A percentile compares a stretch with the other conserved stretches of the same genome.
Conservation (phyloP, 2,329 filamentous ascomycete species). For the Dryadomyces quercivorus region DNA sequence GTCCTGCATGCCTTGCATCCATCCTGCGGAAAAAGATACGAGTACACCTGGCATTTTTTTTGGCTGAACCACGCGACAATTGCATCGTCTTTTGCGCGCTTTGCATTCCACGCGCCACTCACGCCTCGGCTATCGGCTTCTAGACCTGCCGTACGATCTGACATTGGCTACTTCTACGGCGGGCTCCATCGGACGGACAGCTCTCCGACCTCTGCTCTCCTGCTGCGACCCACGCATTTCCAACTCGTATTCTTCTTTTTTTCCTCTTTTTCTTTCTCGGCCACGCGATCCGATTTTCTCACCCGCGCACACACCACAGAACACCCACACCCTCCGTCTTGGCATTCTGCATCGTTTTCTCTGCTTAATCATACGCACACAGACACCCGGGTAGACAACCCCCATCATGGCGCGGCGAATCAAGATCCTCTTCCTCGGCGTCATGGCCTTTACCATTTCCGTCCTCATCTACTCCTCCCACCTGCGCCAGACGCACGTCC, state of each 20-base stretch:
- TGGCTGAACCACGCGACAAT: too few species aligned
- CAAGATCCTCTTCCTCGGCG: slow-evolving; percentile 52
- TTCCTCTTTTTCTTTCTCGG: not conserved
- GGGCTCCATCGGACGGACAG: too few species aligned
- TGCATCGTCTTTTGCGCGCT: too few species aligned
- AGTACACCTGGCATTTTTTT: too few species aligned
- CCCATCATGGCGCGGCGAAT: slow-evolving; percentile 54
- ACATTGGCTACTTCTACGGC: too few species aligned
- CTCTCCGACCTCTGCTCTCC: too few species aligned
- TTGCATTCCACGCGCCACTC: too few species aligned
- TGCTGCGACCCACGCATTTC: not conserved
- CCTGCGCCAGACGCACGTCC: slow-evolving; percentile 36
- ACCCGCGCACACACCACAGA: not conserved
- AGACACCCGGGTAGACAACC: too few species aligned
- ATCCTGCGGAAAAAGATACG: too few species aligned
- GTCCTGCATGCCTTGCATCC: too few species aligned
- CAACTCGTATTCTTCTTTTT: not conserved
- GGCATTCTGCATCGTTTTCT: not conserved
- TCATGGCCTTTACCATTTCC: slow-evolving; percentile 52
- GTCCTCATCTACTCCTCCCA: slow-evolving; percentile 63
- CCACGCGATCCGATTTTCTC: not conserved
- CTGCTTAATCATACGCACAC: not conserved
- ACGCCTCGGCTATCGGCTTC: too few species aligned
- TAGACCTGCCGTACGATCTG: too few species aligned
- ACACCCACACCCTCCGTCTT: not conserved